Evolutionary conservation across 2,329 filamentous ascomycete species (phyloP), one percentile per base, ranked within the genome.

Genomic region (Talaromyces marneffei): DNA sequence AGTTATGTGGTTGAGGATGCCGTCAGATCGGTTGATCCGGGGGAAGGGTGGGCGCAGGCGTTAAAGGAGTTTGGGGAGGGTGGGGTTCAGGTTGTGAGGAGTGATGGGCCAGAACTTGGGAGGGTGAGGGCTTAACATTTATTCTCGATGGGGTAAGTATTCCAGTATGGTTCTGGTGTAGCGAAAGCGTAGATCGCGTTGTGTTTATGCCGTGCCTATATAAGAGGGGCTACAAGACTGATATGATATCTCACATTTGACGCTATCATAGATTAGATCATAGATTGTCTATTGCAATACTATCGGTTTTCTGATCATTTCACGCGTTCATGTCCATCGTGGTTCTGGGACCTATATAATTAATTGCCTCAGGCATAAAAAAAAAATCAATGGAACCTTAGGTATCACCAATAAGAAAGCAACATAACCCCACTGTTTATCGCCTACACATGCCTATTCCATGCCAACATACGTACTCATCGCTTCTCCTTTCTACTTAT

Each of bases 1-100:
- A 89, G 89, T 3, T 90, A 83, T 73, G 82, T 97, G 25, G 79
- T 97, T 3, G 85, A 87, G 67, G 91, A 97, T 69, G 92, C 82
- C 8, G 92, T 89, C 4, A 86, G 81, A 72, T 83, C 90, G 4
- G 91, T 97, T 1, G 83, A 89, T 72, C 79, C 82, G 7, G 79
- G 72, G 1, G 70, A 63, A 20, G 74, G 71, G 35, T 91, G 88
- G 89, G 78, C 78, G 0, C 75, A 76, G 5, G 80, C 79, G 2
- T 83, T 80, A 68, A 68, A 69, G 59, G 83, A 84, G 57, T 78
- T 94, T 64, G 74, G 79, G 63, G 75, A 73, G 42, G 77, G 74
- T 12, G 90, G 89, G 0, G 86, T 93, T 35, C 76, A 71, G 50
- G 77, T 94, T 57, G 81, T 94, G 46, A 78, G 75, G 59, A 74